A percentile compares a stretch with the other conserved stretches of the same genome.
Evolutionary conservation across 306 rosid genomes (phyloP).

Genomic region (Canavalia ensiformis): DNA sequence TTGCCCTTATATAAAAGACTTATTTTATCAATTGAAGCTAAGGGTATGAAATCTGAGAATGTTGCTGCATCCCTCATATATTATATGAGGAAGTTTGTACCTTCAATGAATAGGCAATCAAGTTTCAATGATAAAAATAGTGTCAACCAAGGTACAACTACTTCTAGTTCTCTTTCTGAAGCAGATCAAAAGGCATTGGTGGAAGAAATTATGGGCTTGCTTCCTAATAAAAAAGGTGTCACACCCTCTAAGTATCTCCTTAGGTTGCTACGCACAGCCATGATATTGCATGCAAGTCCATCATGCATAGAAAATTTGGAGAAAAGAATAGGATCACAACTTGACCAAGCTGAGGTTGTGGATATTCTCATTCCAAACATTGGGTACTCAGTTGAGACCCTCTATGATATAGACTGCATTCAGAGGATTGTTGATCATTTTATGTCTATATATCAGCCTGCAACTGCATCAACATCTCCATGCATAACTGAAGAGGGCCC

Average conservation of each 20-base stretch:
- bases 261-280: slow-evolving; percentile 70
- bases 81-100: slow-evolving; percentile 69
- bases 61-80: slow-evolving; percentile 65
- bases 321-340: slow-evolving; percentile 77
- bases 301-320: slow-evolving; percentile 79
- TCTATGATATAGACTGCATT: slow-evolving; percentile 80
- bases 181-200: slow-evolving; percentile 68
- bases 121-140: slow-evolving; percentile 64
- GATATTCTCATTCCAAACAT: slow-evolving; percentile 83
- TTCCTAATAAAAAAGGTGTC: slow-evolving; percentile 71
- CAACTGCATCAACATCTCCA: slow-evolving; percentile 62
- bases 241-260: slow-evolving; percentile 70
- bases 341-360: slow-evolving; percentile 75
- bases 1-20: slow-evolving; percentile 67
- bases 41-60: slow-evolving; percentile 76
- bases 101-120: slow-evolving; percentile 72
- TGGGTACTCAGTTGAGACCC: slow-evolving; percentile 80
- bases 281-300: slow-evolving; percentile 77
- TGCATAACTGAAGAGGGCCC: slow-evolving; percentile 64
- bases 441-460: slow-evolving; percentile 59
- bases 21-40: slow-evolving; percentile 68
- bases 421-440: slow-evolving; percentile 85
- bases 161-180: slow-evolving; percentile 59
- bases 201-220: slow-evolving; percentile 73
- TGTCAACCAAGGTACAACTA: slow-evolving; percentile 54